phyloP scores from a whole-genome alignment of 1,284 basidiomycete species.

The Coniferiporia weirii region DNA sequence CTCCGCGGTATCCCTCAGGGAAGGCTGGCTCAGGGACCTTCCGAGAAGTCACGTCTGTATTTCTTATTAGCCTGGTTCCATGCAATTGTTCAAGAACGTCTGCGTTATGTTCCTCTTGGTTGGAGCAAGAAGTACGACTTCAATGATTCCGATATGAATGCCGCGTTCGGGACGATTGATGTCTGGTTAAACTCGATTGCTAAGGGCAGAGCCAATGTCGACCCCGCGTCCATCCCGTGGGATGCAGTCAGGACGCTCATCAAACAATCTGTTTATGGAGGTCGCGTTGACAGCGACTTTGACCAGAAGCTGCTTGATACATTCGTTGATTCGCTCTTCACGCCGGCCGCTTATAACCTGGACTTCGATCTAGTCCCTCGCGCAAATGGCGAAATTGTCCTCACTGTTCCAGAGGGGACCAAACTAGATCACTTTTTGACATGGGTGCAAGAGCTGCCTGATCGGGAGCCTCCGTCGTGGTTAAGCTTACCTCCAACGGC shows the following conservation, averaged over 20 bases:
- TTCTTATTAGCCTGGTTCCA: slow-evolving; percentile 99
- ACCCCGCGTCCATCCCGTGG: slow-evolving; percentile 90
- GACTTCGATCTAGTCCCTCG: slow-evolving; percentile 85
- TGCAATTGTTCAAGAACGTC: slow-evolving; percentile 90
- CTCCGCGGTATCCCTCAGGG: slow-evolving; percentile 69
- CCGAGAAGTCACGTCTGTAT: slow-evolving; percentile 86
- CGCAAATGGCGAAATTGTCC: slow-evolving; percentile 48
- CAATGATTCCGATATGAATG: slow-evolving; percentile 96
- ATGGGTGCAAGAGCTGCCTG: slow-evolving; percentile 85
- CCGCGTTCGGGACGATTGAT: slow-evolving; percentile 88
- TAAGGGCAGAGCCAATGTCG: slow-evolving; percentile 85
- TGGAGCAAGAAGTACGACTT: slow-evolving; percentile 97
- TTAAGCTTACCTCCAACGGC: slow-evolving; percentile 86
- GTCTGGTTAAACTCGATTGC: slow-evolving; percentile 78
- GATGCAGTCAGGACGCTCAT: slow-evolving; percentile 84
- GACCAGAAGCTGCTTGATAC: slow-evolving; percentile 89
- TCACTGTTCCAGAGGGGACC: slow-evolving; percentile 84
- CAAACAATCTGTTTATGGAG: slow-evolving; percentile 94
- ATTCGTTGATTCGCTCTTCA: slow-evolving; percentile 89
- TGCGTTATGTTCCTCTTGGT: slow-evolving; percentile 90
- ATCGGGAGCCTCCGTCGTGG: slow-evolving; percentile 90
- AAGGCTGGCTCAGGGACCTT: slow-evolving; percentile 77
- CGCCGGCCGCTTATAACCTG: slow-evolving; percentile 81
- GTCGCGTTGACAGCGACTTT: slow-evolving; percentile 88
- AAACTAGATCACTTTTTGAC: slow-evolving; percentile 84